Conservation (phyloP, 1,284 basidiomycete genomes). For the Rhizopogon parksii region DNA sequence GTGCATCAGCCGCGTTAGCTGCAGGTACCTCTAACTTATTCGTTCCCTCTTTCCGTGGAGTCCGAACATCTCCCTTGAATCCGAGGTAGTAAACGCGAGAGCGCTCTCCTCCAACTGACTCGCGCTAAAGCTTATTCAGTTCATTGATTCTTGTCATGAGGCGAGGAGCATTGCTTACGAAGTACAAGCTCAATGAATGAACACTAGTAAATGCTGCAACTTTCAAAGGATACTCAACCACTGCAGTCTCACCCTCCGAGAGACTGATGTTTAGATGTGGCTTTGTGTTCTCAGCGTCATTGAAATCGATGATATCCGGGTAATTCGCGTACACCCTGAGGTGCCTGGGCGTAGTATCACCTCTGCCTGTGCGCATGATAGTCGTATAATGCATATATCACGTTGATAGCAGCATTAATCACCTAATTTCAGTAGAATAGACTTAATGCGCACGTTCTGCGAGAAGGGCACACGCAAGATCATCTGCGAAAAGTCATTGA, state of each 20-base stretch:
- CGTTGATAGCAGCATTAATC: slow-evolving; percentile 8
- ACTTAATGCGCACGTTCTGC: slow-evolving; percentile 68
- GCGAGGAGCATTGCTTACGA: slow-evolving; percentile 43
- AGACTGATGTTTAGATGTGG: slow-evolving; percentile 68
- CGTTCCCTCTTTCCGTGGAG: slow-evolving; percentile 50
- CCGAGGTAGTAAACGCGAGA: slow-evolving; percentile 72
- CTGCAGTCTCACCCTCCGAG: slow-evolving; percentile 57
- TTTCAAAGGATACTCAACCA: slow-evolving; percentile 71
- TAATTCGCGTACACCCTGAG: slow-evolving; percentile 66
- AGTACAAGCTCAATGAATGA: slow-evolving; percentile 66
- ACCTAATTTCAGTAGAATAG: slow-evolving; percentile 71
- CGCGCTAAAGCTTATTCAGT: slow-evolving; percentile 38
- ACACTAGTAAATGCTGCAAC: slow-evolving; percentile 71
- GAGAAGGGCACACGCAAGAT: slow-evolving; percentile 77
- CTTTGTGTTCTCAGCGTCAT: slow-evolving; percentile 56
- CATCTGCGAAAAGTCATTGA: slow-evolving; percentile 37
- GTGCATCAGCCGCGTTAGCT: slow-evolving; percentile 61
- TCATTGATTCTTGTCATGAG: slow-evolving; percentile 12
- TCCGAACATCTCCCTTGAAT: slow-evolving; percentile 67
- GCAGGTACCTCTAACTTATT: slow-evolving; percentile 65
- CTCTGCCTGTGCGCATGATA: slow-evolving; percentile 45
- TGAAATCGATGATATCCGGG: slow-evolving; percentile 68
- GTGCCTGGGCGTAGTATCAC: slow-evolving; percentile 59
- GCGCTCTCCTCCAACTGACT: slow-evolving; percentile 55
- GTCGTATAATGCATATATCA: slow-evolving; percentile 6